Evolutionary conservation across 2,329 filamentous ascomycete genomes (phyloP).

Genomic region (Periconia digitata): DNA sequence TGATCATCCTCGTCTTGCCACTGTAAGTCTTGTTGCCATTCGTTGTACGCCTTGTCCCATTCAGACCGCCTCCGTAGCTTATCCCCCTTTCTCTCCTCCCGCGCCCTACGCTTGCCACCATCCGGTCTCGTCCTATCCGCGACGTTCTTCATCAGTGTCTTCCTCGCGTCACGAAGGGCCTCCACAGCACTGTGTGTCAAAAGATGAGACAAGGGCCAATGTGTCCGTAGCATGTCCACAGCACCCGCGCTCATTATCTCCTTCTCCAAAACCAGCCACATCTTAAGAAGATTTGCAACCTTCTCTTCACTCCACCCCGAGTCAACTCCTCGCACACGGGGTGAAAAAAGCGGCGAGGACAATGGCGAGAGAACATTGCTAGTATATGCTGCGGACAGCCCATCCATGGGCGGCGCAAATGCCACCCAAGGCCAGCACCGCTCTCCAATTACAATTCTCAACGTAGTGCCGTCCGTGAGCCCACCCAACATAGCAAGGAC

Average conservation of each 20-base stretch:
- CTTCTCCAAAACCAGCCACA: slow-evolving; percentile 12
- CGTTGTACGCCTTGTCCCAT: not conserved
- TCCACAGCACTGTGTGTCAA: slow-evolving; percentile 2
- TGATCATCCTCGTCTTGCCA: slow-evolving; percentile 1
- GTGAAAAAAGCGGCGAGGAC: not conserved
- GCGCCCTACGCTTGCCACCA: not conserved
- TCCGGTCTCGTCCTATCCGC: not conserved
- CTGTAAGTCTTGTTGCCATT: slow-evolving; percentile 1
- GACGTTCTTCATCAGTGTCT: slow-evolving; percentile 7
- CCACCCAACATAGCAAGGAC: not conserved
- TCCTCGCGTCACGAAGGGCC: slow-evolving; percentile 5
- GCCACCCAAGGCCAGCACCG: not conserved
- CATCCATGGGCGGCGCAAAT: not conserved
- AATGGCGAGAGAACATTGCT: not conserved
- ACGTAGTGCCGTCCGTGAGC: not conserved
- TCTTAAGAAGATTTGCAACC: slow-evolving; percentile 4
- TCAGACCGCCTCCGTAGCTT: not conserved
- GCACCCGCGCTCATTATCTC: slow-evolving; percentile 4
- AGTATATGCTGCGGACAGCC: not conserved
- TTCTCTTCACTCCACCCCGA: not conserved
- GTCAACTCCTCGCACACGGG: too few relatives aligned
- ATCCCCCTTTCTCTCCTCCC: not conserved
- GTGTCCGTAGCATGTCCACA: slow-evolving; percentile 1
- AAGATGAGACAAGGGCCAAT: slow-evolving; percentile 7
- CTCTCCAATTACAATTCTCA: slow-evolving; percentile 1